Evolutionary conservation across 164 flowering plant species (phyloP).

Genomic region (Cinnamomum chago): DNA sequence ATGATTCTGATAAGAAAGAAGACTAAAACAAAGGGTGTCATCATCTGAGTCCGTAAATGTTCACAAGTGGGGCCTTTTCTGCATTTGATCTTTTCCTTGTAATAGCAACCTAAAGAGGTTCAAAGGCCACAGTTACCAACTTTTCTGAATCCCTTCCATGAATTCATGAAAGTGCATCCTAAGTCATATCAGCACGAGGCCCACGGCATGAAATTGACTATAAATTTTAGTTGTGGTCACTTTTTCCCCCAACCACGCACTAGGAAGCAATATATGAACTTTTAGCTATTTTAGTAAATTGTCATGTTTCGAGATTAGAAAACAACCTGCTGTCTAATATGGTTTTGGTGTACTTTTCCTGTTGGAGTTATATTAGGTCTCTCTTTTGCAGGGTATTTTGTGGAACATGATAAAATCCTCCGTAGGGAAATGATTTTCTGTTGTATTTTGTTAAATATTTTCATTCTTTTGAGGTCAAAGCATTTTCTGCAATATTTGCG

Average conservation of each 20-base stretch:
- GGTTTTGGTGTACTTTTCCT: too few species aligned
- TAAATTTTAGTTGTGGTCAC: not conserved
- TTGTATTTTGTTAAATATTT: too few species aligned
- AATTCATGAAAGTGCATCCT: not conserved
- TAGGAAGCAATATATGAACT: not conserved
- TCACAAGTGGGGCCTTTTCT: not conserved
- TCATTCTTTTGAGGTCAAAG: too few species aligned
- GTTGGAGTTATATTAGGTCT: too few species aligned
- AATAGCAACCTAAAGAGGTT: not conserved
- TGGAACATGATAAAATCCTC: too few species aligned
- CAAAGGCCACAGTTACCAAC: not conserved
- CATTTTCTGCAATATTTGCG: too few species aligned
- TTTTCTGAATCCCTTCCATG: not conserved
- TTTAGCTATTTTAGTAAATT: too few species aligned
- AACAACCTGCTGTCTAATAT: too few species aligned
- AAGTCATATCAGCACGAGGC: not conserved
- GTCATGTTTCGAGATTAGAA: too few species aligned
- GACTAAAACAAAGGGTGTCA: slow-evolving; percentile 26
- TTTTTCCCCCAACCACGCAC: not conserved
- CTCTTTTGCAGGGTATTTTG: too few species aligned
- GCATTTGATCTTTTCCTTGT: not conserved
- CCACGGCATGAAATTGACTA: not conserved
- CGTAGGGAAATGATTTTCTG: too few species aligned
- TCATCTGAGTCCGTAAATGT: not conserved
- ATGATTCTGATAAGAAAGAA: slow-evolving; percentile 58